Evolutionary conservation across 495 filamentous ascomycete species (phyloP), one percentile per base, ranked within the genome.

Genomic region (Hypoxylon subgilvum): DNA sequence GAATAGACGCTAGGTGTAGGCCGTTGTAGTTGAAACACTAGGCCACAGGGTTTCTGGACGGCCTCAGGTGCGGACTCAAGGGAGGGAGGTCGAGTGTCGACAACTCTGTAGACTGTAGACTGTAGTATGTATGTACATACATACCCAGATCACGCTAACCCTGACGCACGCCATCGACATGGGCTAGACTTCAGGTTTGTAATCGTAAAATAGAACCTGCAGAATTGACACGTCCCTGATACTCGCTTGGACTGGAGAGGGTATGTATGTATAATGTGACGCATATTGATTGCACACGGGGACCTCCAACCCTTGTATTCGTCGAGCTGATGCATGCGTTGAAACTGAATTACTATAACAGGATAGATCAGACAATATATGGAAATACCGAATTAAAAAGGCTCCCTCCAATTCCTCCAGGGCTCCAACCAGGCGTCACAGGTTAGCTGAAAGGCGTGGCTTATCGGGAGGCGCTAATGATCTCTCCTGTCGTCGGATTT

Each of bases 401-500:
- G n/a, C n/a, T n/a, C n/a, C n/a, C n/a, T n/a, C n/a, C n/a, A n/a
- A 43, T 42, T 41, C 44, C 47, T n/a, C n/a, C n/a, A n/a, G n/a
- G 27, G 27, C 5, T 30, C 10, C 5, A 30, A 30, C 5, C 10
- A 30, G 27, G 5, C 27, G 27, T 30, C 27, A 30, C 13, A 6
- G 13, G 4, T 52, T 22, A 35, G 44, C 36, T 4, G 8, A 34
- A 21, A 38, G 48, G 36, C 27, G 52, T 57, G 60, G 53, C 53
- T 57, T 48, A 34, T 39, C 35, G 42, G 42, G 53, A 57, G 41
- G 41, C 52, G 59, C 59, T 47, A 46, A 35, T 50, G 40, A 46
- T 41, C 52, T 56, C 52, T 41, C 40, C 36, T 57, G 47, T 58
- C 41, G 53, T 63, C 60, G 60, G 56, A 57, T 63, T 63, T 53